Evolutionary conservation across 1,284 basidiomycete genomes (phyloP).

Genomic region (Pyrrhoderma noxium): DNA sequence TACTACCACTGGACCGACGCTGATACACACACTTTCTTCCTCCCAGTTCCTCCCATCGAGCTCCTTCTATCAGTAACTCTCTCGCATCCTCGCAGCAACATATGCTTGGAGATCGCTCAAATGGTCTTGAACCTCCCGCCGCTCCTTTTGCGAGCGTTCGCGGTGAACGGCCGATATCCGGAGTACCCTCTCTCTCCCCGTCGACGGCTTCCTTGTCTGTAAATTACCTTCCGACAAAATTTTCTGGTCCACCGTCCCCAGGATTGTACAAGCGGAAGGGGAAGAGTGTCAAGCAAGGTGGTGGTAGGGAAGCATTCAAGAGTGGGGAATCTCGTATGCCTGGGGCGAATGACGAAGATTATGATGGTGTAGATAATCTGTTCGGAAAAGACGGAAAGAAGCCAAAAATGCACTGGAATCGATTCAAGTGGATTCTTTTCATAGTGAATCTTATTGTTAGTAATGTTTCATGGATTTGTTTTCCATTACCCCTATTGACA

Average conservation of each 20-base stretch:
- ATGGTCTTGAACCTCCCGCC: slow-evolving; percentile 2
- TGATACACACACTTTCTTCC: not conserved
- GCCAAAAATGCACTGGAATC: slow-evolving; percentile 46
- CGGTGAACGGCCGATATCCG: not conserved
- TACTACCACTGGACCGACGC: too few relatives aligned
- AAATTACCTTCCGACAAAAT: slow-evolving; percentile 56
- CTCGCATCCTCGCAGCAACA: slow-evolving; percentile 13
- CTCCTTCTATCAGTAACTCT: slow-evolving; percentile 6
- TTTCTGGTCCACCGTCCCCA: slow-evolving; percentile 40
- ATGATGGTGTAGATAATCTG: slow-evolving; percentile 39
- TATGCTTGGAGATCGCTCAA: slow-evolving; percentile 1
- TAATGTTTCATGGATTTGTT: slow-evolving; percentile 18
- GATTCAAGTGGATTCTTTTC: slow-evolving; percentile 56
- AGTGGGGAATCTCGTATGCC: slow-evolving; percentile 41
- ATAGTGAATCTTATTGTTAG: slow-evolving; percentile 43
- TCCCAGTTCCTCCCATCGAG: not conserved
- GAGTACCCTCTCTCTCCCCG: slow-evolving; percentile 3
- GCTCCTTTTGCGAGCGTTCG: not conserved
- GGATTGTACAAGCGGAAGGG: slow-evolving; percentile 35
- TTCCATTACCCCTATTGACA: slow-evolving; percentile 1
- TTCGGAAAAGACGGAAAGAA: slow-evolving; percentile 34
- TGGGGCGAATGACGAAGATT: slow-evolving; percentile 46
- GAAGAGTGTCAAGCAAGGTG: slow-evolving; percentile 38
- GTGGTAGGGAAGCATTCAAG: slow-evolving; percentile 48
- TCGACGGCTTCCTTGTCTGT: slow-evolving; percentile 33